These are phyloP conservation scores for Moesziomyces parantarcticus DNA, from an alignment of 1,284 basidiomycete genomes.

Conservation along the genomic window DNA sequence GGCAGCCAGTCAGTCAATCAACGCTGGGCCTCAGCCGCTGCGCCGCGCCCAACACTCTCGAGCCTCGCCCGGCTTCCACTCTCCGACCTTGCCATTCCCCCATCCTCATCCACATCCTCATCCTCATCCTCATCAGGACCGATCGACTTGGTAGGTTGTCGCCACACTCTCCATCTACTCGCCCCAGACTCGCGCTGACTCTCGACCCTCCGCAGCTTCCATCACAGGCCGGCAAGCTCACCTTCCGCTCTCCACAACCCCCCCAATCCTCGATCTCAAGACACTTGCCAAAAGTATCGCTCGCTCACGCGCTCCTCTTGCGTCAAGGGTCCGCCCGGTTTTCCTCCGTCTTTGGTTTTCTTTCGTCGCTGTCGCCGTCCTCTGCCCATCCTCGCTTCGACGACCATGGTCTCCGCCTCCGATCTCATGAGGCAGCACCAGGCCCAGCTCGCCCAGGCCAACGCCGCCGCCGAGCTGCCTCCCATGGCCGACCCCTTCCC, in stretches of 20 bases:
- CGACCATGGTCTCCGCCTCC: constrained; percentile 58
- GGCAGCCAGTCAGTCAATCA: no score
- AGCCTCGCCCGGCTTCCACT: no score
- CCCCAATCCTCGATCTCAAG: no score
- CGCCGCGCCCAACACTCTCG: no score
- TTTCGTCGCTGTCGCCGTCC: constrained; percentile 42
- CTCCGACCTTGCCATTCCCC: no score
- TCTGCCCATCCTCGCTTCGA: constrained; percentile 10
- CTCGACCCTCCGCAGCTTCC: no score
- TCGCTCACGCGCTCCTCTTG: not conserved
- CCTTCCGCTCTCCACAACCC: no score
- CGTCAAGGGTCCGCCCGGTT: constrained; percentile 32
- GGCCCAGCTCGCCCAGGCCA: constrained; percentile 26
- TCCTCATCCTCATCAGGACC: not conserved
- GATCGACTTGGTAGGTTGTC: not conserved
- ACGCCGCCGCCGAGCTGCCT: constrained; percentile 44
- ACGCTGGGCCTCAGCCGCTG: no score
- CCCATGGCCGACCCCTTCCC: constrained; percentile 64
- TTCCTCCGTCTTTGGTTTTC: constrained; percentile 43
- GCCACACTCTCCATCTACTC: not conserved
- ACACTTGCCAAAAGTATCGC: no score
- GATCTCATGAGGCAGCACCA: constrained; percentile 61
- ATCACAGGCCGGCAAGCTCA: no score
- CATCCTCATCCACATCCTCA: no score
- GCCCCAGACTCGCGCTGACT: not conserved